Percentiles rank a stretch among this genome's conserved stretches.
These are phyloP conservation scores for Candida xyloterini DNA, from an alignment of 805 yeast genomes.

Conservation along the genomic window DNA sequence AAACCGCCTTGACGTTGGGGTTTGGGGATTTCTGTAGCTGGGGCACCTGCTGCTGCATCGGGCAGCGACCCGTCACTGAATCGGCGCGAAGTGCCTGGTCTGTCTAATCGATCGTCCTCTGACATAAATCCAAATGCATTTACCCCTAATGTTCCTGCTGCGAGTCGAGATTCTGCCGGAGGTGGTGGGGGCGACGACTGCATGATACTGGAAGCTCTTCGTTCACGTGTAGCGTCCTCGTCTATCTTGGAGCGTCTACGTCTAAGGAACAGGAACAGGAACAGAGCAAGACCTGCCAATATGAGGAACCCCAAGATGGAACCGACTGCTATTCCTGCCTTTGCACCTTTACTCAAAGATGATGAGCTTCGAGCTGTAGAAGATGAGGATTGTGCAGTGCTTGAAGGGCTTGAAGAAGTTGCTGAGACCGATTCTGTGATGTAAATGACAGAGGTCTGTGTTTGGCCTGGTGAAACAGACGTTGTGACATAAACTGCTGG, in stretches of 20 bases:
- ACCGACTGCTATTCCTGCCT: slow-evolving; percentile 37
- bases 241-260: slow-evolving; percentile 20
- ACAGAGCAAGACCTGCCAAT: slow-evolving; percentile 11
- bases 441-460: slow-evolving; percentile 23
- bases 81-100: slow-evolving; percentile 28
- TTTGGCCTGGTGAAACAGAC: slow-evolving; percentile 23
- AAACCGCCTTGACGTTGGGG: slow-evolving; percentile 22
- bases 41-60: slow-evolving; percentile 32
- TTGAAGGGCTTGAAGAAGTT: slow-evolving; percentile 15
- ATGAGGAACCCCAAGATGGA: slow-evolving; percentile 25
- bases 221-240: slow-evolving; percentile 13
- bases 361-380: slow-evolving; percentile 11
- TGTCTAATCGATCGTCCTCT: slow-evolving; percentile 23
- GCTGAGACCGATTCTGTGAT: slow-evolving; percentile 26
- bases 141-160: slow-evolving; percentile 16
- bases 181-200: slow-evolving; percentile 13
- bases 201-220: slow-evolving; percentile 11
- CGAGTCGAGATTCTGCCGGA: slow-evolving; percentile 5
- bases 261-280: slow-evolving; percentile 26
- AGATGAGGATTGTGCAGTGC: slow-evolving; percentile 14
- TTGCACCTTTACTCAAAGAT: slow-evolving; percentile 31
- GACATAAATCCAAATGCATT: slow-evolving; percentile 24
- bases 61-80: slow-evolving; percentile 36
- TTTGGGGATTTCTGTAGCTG: neutral
- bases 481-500: slow-evolving; percentile 13